Evolutionary conservation across 371 early-diverging fungal genomes (phyloP).

Genomic region (Zancudomyces culisetae): DNA sequence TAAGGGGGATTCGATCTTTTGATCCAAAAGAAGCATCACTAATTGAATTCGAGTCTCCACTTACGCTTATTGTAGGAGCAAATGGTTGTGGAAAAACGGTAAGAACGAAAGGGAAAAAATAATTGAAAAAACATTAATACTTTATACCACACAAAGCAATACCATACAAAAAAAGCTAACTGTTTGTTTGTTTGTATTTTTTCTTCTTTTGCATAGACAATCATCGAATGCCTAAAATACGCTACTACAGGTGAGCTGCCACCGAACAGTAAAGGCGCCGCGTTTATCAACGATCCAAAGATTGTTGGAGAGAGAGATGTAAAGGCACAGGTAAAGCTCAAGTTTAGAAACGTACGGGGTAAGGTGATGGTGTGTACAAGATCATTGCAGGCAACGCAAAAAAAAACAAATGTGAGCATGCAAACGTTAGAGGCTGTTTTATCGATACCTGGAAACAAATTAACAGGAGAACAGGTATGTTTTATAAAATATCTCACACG

Average conservation of each 20-base stretch:
- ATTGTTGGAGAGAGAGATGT: constrained; percentile 71
- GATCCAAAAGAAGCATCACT: constrained; percentile 56
- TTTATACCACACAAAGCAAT: too few relatives aligned
- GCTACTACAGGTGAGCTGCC: constrained; percentile 93
- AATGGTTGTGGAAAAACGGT: constrained; percentile 97
- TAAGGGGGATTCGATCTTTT: constrained; percentile 92
- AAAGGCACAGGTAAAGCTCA: constrained; percentile 85
- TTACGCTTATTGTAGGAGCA: constrained; percentile 96
- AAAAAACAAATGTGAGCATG: constrained; percentile 34
- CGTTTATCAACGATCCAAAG: constrained; percentile 96
- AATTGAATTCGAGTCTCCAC: constrained; percentile 81
- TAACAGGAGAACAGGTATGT: constrained; percentile 22
- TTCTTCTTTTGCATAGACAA: constrained; percentile 36
- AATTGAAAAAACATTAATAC: too few relatives aligned
- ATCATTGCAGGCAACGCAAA: constrained; percentile 57
- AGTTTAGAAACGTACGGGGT: constrained; percentile 62
- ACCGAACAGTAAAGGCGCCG: constrained; percentile 77
- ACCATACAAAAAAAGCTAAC: background rate
- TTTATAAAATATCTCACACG: background rate
- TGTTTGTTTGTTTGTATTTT: constrained; percentile 8
- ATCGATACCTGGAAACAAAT: constrained; percentile 30
- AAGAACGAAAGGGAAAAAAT: too few relatives aligned
- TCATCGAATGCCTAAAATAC: constrained; percentile 97
- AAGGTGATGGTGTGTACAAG: constrained; percentile 60
- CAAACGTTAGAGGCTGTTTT: constrained; percentile 81